phyloP scores from a whole-genome alignment of 1,139 yeast genomes.

The Suhomyces choctaworum region DNA sequence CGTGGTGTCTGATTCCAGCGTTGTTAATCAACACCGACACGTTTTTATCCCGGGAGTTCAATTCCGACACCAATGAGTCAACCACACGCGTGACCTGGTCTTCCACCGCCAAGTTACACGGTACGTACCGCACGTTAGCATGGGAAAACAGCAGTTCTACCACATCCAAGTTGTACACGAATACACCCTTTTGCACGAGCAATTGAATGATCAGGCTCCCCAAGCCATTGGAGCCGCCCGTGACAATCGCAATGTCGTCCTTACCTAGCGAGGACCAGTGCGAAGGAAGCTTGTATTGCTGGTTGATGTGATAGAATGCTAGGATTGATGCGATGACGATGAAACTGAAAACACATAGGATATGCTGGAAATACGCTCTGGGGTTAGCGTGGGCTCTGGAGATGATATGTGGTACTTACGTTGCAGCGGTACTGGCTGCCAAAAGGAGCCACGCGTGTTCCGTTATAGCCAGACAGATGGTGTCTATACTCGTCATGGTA shows the following conservation, averaged over 20 bases:
- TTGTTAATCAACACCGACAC: slow-evolving; percentile 66
- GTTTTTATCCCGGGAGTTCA: slow-evolving; percentile 29
- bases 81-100: slow-evolving; percentile 24
- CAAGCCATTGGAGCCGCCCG: slow-evolving; percentile 68
- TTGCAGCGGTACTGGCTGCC: neutral
- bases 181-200: slow-evolving; percentile 31
- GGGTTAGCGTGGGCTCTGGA: slow-evolving; percentile 1
- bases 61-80: slow-evolving; percentile 24
- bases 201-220: slow-evolving; percentile 48
- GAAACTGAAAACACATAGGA: neutral
- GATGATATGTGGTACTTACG: slow-evolving; percentile 4
- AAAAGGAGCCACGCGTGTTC: neutral
- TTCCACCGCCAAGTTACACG: slow-evolving; percentile 55
- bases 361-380: slow-evolving; percentile 2
- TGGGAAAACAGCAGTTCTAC: slow-evolving; percentile 26
- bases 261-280: slow-evolving; percentile 7
- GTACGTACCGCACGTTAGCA: slow-evolving; percentile 27
- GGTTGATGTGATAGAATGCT: slow-evolving; percentile 3
- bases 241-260: slow-evolving; percentile 48
- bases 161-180: slow-evolving; percentile 52
- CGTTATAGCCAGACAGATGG: neutral
- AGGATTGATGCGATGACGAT: slow-evolving; percentile 1
- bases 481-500: slow-evolving; percentile 5
- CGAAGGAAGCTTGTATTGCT: slow-evolving; percentile 3
- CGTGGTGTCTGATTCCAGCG: slow-evolving; percentile 67